Base-by-base conservation (phyloP, 140 eudicot species). In the Senecio squalidus region DNA sequence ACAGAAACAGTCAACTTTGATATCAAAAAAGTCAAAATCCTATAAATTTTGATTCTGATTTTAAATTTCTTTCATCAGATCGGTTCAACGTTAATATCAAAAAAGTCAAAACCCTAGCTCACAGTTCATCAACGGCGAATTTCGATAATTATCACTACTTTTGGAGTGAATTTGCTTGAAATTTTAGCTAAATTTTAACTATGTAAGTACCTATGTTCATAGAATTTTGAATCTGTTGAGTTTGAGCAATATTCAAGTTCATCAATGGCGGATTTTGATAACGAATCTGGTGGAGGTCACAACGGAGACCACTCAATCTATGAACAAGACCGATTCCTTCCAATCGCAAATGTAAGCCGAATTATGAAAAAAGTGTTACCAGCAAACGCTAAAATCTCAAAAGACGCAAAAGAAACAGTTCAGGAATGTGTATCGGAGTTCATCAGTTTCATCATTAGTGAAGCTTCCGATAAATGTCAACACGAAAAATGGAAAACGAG, bases 341-440 rank as follows among this genome's bases (percentile, higher is more conserved):
- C n/a, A n/a, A n/a, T n/a, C n/a, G n/a, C n/a, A n/a, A n/a, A n/a
- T n/a, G n/a, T n/a, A n/a, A n/a, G n/a, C n/a, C n/a, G n/a, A n/a
- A n/a, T n/a, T n/a, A n/a, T n/a, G n/a, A n/a, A n/a, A n/a, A n/a
- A n/a, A n/a, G n/a, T n/a, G n/a, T n/a, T n/a, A n/a, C n/a, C n/a
- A n/a, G n/a, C n/a, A n/a, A n/a, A n/a, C n/a, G n/a, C n/a, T n/a
- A n/a, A n/a, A n/a, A n/a, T n/a, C n/a, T n/a, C n/a, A n/a, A n/a
- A n/a, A n/a, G n/a, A n/a, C n/a, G n/a, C n/a, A n/a, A n/a, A n/a
- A n/a, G n/a, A n/a, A n/a, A n/a, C 87, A 0, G 93, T 84, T 0
- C 93, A 84, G 23, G 93, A 84, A 74, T 84, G 93, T 46, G 93
- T 66, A n/a, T n/a, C n/a, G n/a, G n/a, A n/a, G n/a, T n/a, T n/a